Conservation (phyloP, 768 basidiomycete genomes). For the Ramaria rubella region DNA sequence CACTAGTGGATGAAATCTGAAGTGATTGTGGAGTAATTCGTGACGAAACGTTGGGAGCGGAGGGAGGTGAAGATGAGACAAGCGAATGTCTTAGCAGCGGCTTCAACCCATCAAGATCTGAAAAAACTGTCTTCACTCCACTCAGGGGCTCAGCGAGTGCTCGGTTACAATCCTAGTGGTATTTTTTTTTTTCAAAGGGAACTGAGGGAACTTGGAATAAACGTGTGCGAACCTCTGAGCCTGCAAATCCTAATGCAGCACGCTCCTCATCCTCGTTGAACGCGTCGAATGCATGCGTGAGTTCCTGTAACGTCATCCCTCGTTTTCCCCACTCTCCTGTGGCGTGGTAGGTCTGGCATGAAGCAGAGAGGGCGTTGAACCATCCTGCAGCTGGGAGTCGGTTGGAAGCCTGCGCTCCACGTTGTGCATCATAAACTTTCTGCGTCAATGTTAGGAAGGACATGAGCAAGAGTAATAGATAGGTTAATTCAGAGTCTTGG, state of each 20-base stretch:
- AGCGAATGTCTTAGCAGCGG: not conserved
- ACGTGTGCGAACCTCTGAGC: slow-evolving; percentile 4
- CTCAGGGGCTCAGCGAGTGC: not conserved
- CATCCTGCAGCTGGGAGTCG: no score
- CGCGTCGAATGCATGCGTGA: slow-evolving; percentile 2
- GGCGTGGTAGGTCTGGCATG: not conserved
- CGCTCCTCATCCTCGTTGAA: slow-evolving; percentile 4
- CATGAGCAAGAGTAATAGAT: no score
- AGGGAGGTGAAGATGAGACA: not conserved
- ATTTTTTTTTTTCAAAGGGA: not conserved
- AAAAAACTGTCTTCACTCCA: not conserved
- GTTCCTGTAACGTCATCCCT: slow-evolving; percentile 6
- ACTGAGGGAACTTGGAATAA: not conserved
- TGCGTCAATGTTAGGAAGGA: no score
- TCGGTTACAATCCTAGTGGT: not conserved
- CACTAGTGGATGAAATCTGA: not conserved
- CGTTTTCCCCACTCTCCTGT: slow-evolving; percentile 5
- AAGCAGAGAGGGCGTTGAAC: no score
- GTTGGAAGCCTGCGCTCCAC: no score
- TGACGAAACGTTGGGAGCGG: not conserved
- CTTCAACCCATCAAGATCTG: not conserved
- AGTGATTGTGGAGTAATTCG: not conserved
- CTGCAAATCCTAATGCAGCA: not conserved
- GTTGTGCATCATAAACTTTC: no score
- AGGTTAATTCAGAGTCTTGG: no score